A percentile compares a stretch with the other conserved stretches of the same genome.
Evolutionary conservation across 2,329 filamentous ascomycete species (phyloP).

Genomic region (Ophiocordyceps camponoti-rufipedis): DNA sequence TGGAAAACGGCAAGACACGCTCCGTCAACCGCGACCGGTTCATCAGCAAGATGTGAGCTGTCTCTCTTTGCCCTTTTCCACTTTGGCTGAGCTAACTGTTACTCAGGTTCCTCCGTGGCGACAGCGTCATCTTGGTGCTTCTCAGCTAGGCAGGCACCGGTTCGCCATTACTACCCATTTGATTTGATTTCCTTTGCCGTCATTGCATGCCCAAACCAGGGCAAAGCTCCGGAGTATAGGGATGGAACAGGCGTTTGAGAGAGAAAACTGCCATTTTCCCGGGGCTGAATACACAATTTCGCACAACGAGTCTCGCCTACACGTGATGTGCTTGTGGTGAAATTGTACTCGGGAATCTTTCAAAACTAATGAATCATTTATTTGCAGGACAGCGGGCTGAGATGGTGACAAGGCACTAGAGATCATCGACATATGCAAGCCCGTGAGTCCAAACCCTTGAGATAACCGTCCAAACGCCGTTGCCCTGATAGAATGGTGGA

Average conservation of each 20-base stretch:
- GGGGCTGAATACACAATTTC: not conserved
- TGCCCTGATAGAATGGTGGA: no score
- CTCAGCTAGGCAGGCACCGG: constrained; percentile 36
- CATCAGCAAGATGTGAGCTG: constrained; percentile 79
- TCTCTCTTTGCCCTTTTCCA: not conserved
- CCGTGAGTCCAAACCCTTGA: no score
- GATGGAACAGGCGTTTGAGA: constrained; percentile 20
- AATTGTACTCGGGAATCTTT: no score
- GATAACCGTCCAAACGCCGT: no score
- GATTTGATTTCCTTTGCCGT: constrained; percentile 1
- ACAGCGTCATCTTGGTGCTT: constrained; percentile 74
- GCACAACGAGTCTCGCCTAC: not conserved
- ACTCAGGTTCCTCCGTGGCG: constrained; percentile 62
- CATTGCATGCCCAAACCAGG: constrained; percentile 6
- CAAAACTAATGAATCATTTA: not conserved
- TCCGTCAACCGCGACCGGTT: constrained; percentile 91
- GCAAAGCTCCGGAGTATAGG: constrained; percentile 8
- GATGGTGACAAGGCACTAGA: no score
- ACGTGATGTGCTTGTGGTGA: no score
- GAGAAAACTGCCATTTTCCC: constrained; percentile 2
- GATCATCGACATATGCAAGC: no score
- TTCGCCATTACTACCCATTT: not conserved
- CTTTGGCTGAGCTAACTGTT: not conserved
- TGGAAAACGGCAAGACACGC: constrained; percentile 63
- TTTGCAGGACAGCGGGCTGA: no score